Conservation (phyloP, 2,329 filamentous ascomycete genomes). For the Penicillium sp. region DNA sequence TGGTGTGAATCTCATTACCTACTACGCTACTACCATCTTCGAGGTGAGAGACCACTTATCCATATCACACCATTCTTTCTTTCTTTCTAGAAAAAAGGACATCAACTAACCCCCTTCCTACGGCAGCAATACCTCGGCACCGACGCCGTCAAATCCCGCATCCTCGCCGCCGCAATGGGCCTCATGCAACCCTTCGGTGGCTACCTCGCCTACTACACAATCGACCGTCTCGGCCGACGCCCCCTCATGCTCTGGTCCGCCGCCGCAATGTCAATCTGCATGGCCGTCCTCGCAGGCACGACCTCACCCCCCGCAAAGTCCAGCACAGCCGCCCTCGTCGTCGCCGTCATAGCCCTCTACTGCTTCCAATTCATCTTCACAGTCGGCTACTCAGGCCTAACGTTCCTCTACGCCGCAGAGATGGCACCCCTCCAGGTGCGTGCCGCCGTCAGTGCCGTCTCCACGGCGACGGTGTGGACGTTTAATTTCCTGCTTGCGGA, state of each 20-base stretch:
- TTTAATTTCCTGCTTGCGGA: constrained; percentile 42
- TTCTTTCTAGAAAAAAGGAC: background rate
- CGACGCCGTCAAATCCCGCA: constrained; percentile 24
- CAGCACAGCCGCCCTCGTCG: constrained; percentile 53
- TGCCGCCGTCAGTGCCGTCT: constrained; percentile 58
- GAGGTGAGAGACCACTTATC: background rate
- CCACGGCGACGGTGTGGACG: constrained; percentile 49
- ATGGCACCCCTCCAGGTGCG: constrained; percentile 48
- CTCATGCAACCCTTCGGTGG: constrained; percentile 41
- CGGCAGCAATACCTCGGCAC: constrained; percentile 32
- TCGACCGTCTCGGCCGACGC: constrained; percentile 45
- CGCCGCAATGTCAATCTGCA: constrained; percentile 30
- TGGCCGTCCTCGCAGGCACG: constrained; percentile 50
- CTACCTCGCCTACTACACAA: constrained; percentile 49
- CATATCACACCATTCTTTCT: no score
- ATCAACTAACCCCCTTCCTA: background rate
- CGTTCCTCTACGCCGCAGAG: constrained; percentile 63
- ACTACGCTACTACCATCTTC: constrained; percentile 40
- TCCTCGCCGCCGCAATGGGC: constrained; percentile 33
- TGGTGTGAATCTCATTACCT: constrained; percentile 40
- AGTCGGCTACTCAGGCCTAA: constrained; percentile 60
- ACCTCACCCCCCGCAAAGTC: constrained; percentile 42
- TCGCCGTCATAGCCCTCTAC: constrained; percentile 59
- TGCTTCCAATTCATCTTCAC: constrained; percentile 63
- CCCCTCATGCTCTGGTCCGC: constrained; percentile 39